Evolutionary conservation across 345 rosid species (phyloP).

Genomic region (Citrus maxima): DNA sequence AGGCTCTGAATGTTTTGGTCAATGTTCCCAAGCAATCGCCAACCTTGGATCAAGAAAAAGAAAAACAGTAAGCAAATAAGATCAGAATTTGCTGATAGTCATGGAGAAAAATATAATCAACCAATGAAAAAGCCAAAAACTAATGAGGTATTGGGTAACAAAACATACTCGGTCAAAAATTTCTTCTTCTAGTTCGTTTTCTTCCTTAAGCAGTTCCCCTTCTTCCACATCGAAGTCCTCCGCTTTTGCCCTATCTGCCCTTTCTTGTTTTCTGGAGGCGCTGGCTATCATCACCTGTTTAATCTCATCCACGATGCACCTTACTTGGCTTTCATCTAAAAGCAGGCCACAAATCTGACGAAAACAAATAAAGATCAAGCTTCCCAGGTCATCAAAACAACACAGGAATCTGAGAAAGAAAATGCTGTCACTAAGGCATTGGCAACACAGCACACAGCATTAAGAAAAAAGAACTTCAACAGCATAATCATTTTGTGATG

Average conservation of each 20-base stretch:
- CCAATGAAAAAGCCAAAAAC: background rate
- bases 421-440: background rate
- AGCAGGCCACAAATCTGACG: slow-evolving; percentile 51
- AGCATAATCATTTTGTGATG: background rate
- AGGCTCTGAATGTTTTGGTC: slow-evolving; percentile 56
- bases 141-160: background rate
- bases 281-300: slow-evolving; percentile 62
- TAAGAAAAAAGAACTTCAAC: background rate
- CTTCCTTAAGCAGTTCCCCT: slow-evolving; percentile 60
- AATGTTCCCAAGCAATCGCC: slow-evolving; percentile 72
- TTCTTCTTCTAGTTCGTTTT: slow-evolving; percentile 77
- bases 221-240: slow-evolving; percentile 77
- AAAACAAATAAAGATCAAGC: slow-evolving; percentile 4
- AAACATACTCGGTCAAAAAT: slow-evolving; percentile 55
- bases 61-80: slow-evolving; percentile 10
- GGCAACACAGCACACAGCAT: background rate
- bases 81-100: background rate
- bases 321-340: slow-evolving; percentile 59
- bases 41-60: slow-evolving; percentile 35
- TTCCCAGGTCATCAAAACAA: background rate
- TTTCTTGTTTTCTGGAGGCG: slow-evolving; percentile 51
- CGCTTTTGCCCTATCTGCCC: slow-evolving; percentile 57
- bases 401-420: background rate
- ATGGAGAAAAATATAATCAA: background rate
- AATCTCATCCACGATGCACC: slow-evolving; percentile 56